Base-by-base conservation (phyloP, 306 rosid species). In the Gastrolobium villosum region DNA sequence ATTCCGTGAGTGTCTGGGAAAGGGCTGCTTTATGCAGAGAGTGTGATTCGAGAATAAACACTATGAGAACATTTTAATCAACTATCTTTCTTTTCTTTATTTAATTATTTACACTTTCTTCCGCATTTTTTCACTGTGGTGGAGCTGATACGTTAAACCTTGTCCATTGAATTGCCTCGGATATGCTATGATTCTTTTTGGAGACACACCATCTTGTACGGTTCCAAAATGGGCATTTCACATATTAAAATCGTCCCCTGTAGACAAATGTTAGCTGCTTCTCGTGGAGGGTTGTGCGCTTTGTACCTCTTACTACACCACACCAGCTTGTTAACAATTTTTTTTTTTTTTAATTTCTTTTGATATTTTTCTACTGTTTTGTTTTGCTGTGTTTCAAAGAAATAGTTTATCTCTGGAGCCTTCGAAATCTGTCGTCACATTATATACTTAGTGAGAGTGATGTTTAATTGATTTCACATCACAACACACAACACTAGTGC, bases 251-350 rank as follows among this genome's bases (percentile, higher is more conserved):
- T 68, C 77, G 15, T 64, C 70, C 60, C 30, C 69, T 66, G 62
- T 61, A 72, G 86, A 73, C 90, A 88, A 45, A 68, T 28, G 80
- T 77, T 84, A 88, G 90, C 88, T 88, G 92, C 72, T 88, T 80
- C 60, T 84, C 87, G 92, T 86, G 92, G 76, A 61, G 67, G 75
- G 48, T 71, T 62, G 45, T 52, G 55, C 32, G 7, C 72, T 49
- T 45, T 49, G 20, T 52, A 60, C 70, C 43, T 49, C 15, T 54
- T 57, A 7, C 65, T 63, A 40, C 77, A 48, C 46, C 52, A 40
- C 77, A 48, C 46, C 52, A 40, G 2, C 65, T 53, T 50, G 39
- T 32, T 64, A 55, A 65, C 79, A 28, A 26, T 37, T 14, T 53
- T 39, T 20, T 13, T 81, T 49, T 52, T 46, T 4, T 45, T 64